Base-by-base conservation (phyloP, 2,329 filamentous ascomycete species). In the Thyridium curvatum region DNA sequence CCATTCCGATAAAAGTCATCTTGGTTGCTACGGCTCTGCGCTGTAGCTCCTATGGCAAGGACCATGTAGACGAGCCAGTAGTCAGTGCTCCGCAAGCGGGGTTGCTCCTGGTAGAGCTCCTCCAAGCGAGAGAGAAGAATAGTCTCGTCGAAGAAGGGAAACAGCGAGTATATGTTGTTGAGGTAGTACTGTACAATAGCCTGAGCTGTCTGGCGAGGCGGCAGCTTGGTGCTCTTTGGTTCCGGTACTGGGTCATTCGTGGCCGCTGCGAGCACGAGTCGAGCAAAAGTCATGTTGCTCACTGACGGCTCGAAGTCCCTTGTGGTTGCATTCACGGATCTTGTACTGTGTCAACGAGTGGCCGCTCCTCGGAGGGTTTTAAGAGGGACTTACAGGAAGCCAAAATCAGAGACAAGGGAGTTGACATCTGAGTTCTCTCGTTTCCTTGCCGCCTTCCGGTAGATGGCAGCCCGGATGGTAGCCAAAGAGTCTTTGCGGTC, bases 321-420 rank as follows among this genome's bases (percentile, higher is more conserved):
- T 2, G 90, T 91, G 0, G 90, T 96, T 18, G 93, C 90, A 66
- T 95, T 94, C 54, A 98, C 87, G 5, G 91, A 88, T 40, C 88
- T 93, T 51, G 13, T 17, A 14, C 33, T 47, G 43, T 46, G 46
- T 44, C 35, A 35, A 31, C 35, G 17, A 31, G 29, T 29, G 17
- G 16, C 15, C 35, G 34, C 12, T 18, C 34, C 12, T 31, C 17
- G 10, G 13, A 10, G 15, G 21, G 10, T 26, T 6, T 6, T 10
- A 12, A 41, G 32, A 32, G 34, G 16, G 18, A 58, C 82, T 61
- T 59, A 94, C 81, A 96, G 66, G 53, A 88, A 91, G 39, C 90
- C 90, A 69, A 97, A 95, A 54, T 95, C 90, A 1, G 90, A 94
- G 16, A 96, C 86, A 3, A 97, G 69, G 38, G 93, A 84, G 61